Evolutionary conservation across 2,329 filamentous ascomycete genomes (phyloP).

Genomic region (Paraphaeosphaeria sporulosa): DNA sequence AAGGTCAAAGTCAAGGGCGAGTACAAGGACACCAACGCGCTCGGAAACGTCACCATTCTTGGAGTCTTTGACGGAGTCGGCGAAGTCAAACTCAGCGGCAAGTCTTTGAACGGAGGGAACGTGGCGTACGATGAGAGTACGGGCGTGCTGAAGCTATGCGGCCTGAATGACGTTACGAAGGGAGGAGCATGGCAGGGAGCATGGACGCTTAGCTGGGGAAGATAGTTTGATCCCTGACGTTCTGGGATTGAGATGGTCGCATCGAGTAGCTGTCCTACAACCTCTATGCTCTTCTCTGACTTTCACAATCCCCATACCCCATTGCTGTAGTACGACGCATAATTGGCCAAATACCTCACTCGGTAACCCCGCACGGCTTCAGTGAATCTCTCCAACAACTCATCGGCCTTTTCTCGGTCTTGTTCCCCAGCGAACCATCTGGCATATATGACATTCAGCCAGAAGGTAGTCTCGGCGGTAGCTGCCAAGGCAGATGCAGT

Average conservation of each 20-base stretch:
- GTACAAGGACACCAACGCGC: constrained; percentile 64
- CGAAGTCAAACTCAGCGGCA: constrained; percentile 57
- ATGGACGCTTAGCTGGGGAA: constrained; percentile 66
- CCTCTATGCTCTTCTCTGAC: neutral
- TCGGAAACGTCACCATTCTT: constrained; percentile 70
- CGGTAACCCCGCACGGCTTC: too few species aligned
- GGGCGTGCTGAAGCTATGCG: constrained; percentile 60
- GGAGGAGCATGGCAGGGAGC: constrained; percentile 65
- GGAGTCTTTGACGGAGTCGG: constrained; percentile 59
- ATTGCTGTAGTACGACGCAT: constrained; percentile 25
- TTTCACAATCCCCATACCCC: constrained; percentile 30
- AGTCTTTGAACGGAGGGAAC: constrained; percentile 49
- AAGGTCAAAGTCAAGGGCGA: constrained; percentile 58
- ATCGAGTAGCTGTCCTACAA: neutral
- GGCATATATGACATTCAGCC: too few species aligned
- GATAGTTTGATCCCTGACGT: neutral
- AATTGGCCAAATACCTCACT: too few species aligned
- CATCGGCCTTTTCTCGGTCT: too few species aligned
- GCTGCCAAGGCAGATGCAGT: too few species aligned
- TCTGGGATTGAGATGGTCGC: neutral
- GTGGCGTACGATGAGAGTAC: constrained; percentile 60
- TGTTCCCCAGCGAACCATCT: too few species aligned
- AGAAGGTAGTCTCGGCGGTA: too few species aligned
- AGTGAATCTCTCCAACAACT: too few species aligned
- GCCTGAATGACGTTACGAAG: constrained; percentile 58